phyloP scores from a whole-genome alignment of 305 asterid species.

The Fraxinus albicans region DNA sequence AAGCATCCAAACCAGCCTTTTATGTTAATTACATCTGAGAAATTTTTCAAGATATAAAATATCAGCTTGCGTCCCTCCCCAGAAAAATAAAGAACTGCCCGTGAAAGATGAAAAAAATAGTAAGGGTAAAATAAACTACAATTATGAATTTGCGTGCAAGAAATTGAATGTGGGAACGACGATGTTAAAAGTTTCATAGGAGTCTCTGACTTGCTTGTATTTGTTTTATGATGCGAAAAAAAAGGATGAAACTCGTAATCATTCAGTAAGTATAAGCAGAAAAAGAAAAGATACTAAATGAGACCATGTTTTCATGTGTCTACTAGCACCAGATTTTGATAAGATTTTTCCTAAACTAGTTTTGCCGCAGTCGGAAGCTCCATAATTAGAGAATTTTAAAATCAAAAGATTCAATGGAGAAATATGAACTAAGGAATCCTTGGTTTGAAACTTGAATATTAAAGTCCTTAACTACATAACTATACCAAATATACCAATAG shows the following conservation, averaged over 20 bases:
- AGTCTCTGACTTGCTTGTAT: neutral
- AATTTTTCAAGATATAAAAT: neutral
- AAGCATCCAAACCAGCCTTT: neutral
- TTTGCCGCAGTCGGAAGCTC: neutral
- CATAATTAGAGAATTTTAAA: neutral
- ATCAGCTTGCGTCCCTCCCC: neutral
- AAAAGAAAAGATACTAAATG: neutral
- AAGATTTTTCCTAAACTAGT: slow-evolving; percentile 10
- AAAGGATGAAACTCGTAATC: neutral
- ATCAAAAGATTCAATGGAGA: neutral
- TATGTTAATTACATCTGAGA: neutral
- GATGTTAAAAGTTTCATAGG: neutral
- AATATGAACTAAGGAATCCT: neutral
- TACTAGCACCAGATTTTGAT: neutral
- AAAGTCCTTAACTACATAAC: neutral
- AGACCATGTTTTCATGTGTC: neutral
- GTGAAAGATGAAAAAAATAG: neutral
- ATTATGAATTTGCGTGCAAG: neutral
- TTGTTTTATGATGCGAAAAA: neutral
- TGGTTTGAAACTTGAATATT: neutral
- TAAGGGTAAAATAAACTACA: neutral
- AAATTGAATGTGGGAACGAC: neutral
- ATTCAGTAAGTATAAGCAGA: neutral
- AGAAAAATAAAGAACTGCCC: neutral
- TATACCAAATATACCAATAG: neutral